Percentiles rank a stretch among this genome's conserved stretches.
Conservation (phyloP, 2,329 filamentous ascomycete genomes). For the Penicillium sp. region DNA sequence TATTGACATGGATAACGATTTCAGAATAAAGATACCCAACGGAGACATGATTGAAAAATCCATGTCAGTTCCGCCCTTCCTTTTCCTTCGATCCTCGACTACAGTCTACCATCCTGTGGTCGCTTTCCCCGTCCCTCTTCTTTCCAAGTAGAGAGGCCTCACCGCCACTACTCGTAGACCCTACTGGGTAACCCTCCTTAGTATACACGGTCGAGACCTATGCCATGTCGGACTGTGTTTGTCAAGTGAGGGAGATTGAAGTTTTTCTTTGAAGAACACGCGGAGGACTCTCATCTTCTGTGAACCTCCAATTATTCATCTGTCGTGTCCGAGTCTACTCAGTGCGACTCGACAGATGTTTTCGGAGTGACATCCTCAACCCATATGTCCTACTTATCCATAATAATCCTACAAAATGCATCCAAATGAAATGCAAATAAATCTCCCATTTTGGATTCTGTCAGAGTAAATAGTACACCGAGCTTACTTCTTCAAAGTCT, state of each 20-base stretch:
- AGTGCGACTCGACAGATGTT: constrained; percentile 17
- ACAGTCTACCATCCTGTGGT: background rate
- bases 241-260: constrained; percentile 45
- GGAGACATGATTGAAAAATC: constrained; percentile 7
- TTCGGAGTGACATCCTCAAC: constrained; percentile 27
- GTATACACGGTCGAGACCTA: constrained; percentile 45
- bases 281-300: constrained; percentile 30
- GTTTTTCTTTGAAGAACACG: constrained; percentile 21
- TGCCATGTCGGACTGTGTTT: constrained; percentile 47
- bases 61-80: background rate
- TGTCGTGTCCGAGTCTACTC: constrained; percentile 17
- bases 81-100: background rate
- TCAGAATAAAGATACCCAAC: constrained; percentile 12
- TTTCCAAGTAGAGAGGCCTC: background rate
- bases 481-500: constrained; percentile 61
- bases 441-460: constrained; percentile 1
- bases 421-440: background rate
- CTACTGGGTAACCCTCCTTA: constrained; percentile 34
- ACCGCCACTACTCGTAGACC: constrained; percentile 1
- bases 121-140: background rate
- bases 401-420: background rate
- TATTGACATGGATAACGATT: constrained; percentile 5
- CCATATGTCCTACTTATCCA: background rate
- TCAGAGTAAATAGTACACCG: background rate
- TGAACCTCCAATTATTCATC: constrained; percentile 27